Evolutionary conservation across 75 land plant species (phyloP).

Genomic region (Pinus albicaulis): DNA sequence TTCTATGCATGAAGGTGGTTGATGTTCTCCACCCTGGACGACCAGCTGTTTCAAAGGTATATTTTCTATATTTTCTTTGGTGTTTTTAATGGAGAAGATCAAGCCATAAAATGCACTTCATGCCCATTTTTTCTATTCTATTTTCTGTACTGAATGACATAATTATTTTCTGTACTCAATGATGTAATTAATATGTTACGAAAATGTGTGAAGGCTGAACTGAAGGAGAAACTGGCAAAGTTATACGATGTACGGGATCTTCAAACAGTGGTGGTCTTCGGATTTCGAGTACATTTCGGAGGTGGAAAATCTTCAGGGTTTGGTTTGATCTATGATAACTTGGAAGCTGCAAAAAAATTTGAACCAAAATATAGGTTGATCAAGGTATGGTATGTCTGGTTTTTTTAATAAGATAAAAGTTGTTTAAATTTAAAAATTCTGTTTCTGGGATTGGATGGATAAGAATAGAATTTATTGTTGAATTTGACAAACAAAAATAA

Average conservation of each 20-base stretch:
- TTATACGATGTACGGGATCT: conserved; percentile 55
- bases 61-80: not conserved
- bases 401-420: no score
- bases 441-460: no score
- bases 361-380: conserved; percentile 64
- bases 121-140: not conserved
- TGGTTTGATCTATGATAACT: conserved; percentile 56
- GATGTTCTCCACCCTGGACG: conserved; percentile 50
- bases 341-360: conserved; percentile 50
- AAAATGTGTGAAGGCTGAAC: conserved; percentile 33
- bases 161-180: not conserved
- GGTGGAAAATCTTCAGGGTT: conserved; percentile 75
- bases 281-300: conserved; percentile 58
- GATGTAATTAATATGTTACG: not conserved
- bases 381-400: conserved; percentile 23
- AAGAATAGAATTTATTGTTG: no score
- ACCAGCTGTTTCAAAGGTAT: conserved; percentile 45
- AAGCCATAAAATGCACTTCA: not conserved
- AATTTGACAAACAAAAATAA: no score
- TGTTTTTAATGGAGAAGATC: not conserved
- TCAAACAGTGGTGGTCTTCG: conserved; percentile 52
- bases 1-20: conserved; percentile 19
- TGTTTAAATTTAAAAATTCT: no score
- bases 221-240: conserved; percentile 53
- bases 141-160: not conserved